phyloP scores from a whole-genome alignment of 768 basidiomycete species.

The Hortiboletus flavorubellus region DNA sequence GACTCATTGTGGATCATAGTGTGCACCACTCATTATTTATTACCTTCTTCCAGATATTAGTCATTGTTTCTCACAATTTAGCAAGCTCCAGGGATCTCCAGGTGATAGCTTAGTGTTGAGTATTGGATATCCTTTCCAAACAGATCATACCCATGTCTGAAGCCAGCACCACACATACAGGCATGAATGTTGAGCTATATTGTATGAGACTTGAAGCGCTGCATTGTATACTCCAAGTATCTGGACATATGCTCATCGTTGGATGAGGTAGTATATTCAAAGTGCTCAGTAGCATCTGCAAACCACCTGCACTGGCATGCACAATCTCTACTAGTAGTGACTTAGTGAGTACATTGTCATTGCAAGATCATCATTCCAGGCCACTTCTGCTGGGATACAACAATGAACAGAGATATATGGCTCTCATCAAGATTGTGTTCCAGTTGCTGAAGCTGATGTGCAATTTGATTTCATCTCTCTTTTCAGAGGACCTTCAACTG shows the following conservation, averaged over 20 bases:
- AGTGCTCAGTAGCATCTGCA: slow-evolving; percentile 88
- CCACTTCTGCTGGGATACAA: slow-evolving; percentile 53
- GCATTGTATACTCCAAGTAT: slow-evolving; percentile 85
- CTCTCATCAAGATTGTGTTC: slow-evolving; percentile 88
- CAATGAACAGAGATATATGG: slow-evolving; percentile 65
- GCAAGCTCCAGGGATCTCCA: slow-evolving; percentile 58
- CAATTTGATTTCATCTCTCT: slow-evolving; percentile 83
- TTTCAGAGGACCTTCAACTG: slow-evolving; percentile 74
- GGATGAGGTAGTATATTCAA: slow-evolving; percentile 95
- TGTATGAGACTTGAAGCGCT: slow-evolving; percentile 87
- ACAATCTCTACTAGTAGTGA: slow-evolving; percentile 35
- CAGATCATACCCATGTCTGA: slow-evolving; percentile 59
- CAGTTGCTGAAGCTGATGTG: slow-evolving; percentile 92
- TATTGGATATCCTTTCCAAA: slow-evolving; percentile 79
- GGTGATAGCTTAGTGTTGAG: slow-evolving; percentile 70
- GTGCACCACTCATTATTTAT: too few relatives aligned
- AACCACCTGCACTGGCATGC: slow-evolving; percentile 40
- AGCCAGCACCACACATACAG: slow-evolving; percentile 40
- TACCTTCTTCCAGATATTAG: slow-evolving; percentile 49
- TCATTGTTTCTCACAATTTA: slow-evolving; percentile 70
- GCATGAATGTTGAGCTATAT: slow-evolving; percentile 69
- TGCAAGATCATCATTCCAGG: slow-evolving; percentile 37
- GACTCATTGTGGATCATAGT: too few relatives aligned
- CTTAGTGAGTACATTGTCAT: slow-evolving; percentile 41
- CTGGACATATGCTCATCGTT: slow-evolving; percentile 85